These are phyloP conservation scores for Globisporangium barbulae DNA, from an alignment of 352 stramenopile genomes.

Conservation along the genomic window DNA sequence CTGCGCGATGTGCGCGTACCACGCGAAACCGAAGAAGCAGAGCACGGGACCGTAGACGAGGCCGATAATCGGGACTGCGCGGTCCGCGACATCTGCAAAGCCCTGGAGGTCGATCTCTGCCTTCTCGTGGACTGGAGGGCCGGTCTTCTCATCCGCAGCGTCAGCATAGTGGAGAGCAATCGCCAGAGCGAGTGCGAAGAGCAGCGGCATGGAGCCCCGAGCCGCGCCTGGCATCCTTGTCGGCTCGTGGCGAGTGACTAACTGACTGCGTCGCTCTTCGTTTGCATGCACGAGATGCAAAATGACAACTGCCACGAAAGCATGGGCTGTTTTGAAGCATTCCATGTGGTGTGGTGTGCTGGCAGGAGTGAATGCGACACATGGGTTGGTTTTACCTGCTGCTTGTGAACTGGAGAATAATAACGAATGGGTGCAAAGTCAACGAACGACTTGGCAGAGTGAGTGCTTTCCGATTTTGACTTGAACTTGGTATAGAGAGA, in stretches of 20 bases:
- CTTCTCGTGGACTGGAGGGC: background rate
- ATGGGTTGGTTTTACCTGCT: background rate
- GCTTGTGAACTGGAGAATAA: background rate
- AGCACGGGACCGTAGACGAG: conserved; percentile 25
- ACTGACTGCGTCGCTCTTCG: background rate
- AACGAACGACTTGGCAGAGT: background rate
- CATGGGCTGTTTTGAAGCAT: background rate
- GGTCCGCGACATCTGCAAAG: conserved; percentile 5
- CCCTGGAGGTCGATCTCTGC: background rate
- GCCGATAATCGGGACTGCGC: conserved; percentile 11
- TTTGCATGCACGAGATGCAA: background rate
- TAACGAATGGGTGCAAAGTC: background rate
- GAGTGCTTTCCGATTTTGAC: background rate
- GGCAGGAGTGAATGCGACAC: background rate
- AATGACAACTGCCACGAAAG: background rate
- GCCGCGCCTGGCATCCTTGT: background rate
- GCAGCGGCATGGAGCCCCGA: background rate
- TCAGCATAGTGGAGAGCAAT: background rate
- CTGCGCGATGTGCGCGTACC: conserved; percentile 18
- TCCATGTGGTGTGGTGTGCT: no score
- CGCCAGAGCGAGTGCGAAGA: background rate
- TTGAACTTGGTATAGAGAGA: conserved; percentile 9
- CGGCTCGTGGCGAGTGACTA: background rate
- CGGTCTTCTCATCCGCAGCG: background rate
- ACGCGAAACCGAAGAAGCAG: conserved; percentile 28